Evolutionary conservation across 192 early-diverging fungal genomes (phyloP).

Genomic region (Linnemannia exigua): DNA sequence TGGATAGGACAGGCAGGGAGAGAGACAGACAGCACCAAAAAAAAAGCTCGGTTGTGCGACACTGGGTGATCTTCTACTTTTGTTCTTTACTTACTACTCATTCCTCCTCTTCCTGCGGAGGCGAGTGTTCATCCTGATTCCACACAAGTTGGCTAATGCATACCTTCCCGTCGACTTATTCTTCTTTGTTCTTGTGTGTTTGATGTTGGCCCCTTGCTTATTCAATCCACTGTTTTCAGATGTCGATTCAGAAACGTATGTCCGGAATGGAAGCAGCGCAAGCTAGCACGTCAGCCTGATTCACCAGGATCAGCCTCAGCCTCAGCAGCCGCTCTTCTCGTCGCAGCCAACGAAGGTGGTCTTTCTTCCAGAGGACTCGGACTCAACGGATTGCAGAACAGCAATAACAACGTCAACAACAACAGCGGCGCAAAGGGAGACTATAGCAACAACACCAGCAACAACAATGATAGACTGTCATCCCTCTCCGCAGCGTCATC

Average conservation of each 20-base stretch:
- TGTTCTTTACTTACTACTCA: too few relatives aligned
- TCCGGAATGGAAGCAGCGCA: constrained; percentile 52
- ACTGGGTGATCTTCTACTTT: constrained; percentile 25
- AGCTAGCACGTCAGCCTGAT: constrained; percentile 7
- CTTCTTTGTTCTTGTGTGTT: neutral
- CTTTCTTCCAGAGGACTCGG: constrained; percentile 39
- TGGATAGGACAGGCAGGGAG: too few relatives aligned
- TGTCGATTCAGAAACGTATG: constrained; percentile 55
- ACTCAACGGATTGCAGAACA: constrained; percentile 3
- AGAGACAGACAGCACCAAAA: neutral
- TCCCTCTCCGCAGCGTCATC: constrained; percentile 12
- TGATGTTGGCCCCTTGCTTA: constrained; percentile 4
- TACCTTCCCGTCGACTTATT: neutral
- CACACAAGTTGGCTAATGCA: neutral
- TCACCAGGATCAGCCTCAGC: neutral
- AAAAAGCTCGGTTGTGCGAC: neutral
- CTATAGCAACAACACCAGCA: neutral
- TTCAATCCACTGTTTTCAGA: constrained; percentile 14
- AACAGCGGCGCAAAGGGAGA: neutral
- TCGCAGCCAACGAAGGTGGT: constrained; percentile 30
- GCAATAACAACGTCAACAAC: neutral
- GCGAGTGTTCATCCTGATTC: neutral
- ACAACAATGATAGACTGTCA: constrained; percentile 5
- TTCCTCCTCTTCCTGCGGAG: neutral
- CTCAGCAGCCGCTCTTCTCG: constrained; percentile 27